Evolutionary conservation across 108 stramenopile genomes (phyloP), one percentile per base, ranked within the genome.

Genomic region (Skeletonema costatum): DNA sequence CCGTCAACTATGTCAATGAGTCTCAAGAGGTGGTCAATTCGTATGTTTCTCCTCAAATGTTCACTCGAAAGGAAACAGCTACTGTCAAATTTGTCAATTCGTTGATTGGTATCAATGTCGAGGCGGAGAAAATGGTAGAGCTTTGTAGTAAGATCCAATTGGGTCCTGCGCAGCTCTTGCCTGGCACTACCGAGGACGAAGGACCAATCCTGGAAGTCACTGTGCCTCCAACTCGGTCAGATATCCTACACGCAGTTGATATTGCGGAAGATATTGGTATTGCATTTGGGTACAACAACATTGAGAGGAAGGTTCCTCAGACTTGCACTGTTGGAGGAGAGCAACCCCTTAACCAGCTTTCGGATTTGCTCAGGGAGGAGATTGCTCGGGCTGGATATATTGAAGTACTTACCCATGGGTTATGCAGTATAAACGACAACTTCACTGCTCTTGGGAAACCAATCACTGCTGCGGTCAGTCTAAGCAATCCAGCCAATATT

Each of bases 261-360:
- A 93, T 99, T 74, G 92, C 97, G 56, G 99, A 99, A 86, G 99
- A 99, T 80, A 90, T 99, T 60, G 99, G 96, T 56, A 98, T 99
- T 77, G 98, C 99, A 33, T 98, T 92, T 76, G 99, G 99, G 9
- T 99, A 98, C 93, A 99, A 99, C 92, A 98, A 98, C 63, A 93
- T 99, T 76, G 86, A 83, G 80, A 95, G 93, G 77, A 89, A 77
- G 32, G 85, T 99, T 4, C 98, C 98, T 12, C 56, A 67, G 16
- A 97, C 97, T 13, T 71, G 82, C 64, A 94, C 96, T 25, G 91
- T 94, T 25, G 98, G 96, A 14, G 84, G 78, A 32, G 93, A 94
- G 64, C 90, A 92, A 70, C 97, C 97, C 16, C 76, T 98, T 2
- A 97, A 97, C 80, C 87, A 88, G 58, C 84, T 99, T 36, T 87